Percentiles rank a stretch among this genome's conserved stretches.
phyloP scores from a whole-genome alignment of 2,329 filamentous ascomycete species.

The Tolypocladium sp. region DNA sequence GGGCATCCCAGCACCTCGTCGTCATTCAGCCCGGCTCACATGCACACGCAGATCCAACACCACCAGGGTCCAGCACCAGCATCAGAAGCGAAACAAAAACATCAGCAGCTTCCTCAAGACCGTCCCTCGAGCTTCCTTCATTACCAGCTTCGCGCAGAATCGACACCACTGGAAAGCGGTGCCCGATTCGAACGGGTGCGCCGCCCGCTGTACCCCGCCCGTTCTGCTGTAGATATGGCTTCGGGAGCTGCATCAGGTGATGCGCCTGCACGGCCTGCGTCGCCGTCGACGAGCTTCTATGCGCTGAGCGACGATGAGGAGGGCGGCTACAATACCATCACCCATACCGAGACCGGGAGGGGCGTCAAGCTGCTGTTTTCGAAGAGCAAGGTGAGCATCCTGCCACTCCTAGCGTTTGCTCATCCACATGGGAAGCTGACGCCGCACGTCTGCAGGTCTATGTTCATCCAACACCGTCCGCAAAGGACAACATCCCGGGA shows the following conservation, averaged over 20 bases:
- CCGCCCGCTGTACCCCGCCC: background rate
- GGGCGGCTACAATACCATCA: constrained; percentile 88
- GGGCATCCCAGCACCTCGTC: background rate
- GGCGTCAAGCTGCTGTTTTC: constrained; percentile 92
- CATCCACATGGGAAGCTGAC: constrained; percentile 4
- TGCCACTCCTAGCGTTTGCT: background rate
- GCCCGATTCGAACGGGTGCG: background rate
- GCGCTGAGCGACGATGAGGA: constrained; percentile 96
- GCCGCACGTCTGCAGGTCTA: constrained; percentile 57
- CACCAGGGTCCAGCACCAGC: too few species aligned
- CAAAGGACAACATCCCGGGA: constrained; percentile 91
- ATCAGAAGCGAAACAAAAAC: background rate
- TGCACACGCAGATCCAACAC: background rate
- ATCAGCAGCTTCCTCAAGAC: background rate
- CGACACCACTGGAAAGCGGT: background rate
- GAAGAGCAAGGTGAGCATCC: constrained; percentile 77
- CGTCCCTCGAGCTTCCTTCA: background rate
- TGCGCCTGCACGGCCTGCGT: constrained; percentile 2
- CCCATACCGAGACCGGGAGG: constrained; percentile 63
- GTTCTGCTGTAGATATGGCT: background rate
- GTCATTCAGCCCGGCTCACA: background rate
- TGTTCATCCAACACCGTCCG: constrained; percentile 83
- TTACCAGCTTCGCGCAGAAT: background rate
- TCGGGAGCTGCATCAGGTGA: background rate
- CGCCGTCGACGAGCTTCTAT: constrained; percentile 15